phyloP scores from a whole-genome alignment of 805 yeast genomes.

The Kregervanrija pseudodelftensis region DNA sequence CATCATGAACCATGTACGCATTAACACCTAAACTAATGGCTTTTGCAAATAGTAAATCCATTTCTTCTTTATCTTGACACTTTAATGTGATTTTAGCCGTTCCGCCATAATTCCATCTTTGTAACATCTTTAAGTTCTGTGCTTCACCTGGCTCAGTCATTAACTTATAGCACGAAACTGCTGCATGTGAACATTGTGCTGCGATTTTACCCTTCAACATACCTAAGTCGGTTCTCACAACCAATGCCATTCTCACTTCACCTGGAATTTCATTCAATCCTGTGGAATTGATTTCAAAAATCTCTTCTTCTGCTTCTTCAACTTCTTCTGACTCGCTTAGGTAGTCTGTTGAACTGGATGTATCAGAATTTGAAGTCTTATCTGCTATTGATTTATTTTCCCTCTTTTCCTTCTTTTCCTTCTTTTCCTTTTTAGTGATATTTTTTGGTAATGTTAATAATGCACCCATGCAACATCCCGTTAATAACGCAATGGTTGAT shows the following conservation, averaged over 20 bases:
- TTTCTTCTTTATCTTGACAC: conserved; percentile 56
- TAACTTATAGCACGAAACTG: conserved; percentile 75
- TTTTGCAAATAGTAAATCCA: conserved; percentile 71
- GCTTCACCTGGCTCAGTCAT: conserved; percentile 47
- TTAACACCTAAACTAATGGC: conserved; percentile 78
- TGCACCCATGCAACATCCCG: conserved; percentile 26
- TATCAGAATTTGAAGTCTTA: conserved; percentile 6
- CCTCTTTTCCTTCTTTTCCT: not conserved
- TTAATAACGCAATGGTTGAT: conserved; percentile 20
- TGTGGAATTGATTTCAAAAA: conserved; percentile 50
- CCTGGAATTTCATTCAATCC: conserved; percentile 64
- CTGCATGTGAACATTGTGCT: conserved; percentile 98
- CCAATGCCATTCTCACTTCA: conserved; percentile 78
- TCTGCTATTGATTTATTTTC: not conserved
- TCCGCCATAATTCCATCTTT: conserved; percentile 76
- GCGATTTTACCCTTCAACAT: conserved; percentile 96
- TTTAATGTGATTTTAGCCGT: conserved; percentile 92
- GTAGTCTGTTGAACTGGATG: conserved; percentile 20
- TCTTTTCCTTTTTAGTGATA: not conserved
- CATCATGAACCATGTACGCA: conserved; percentile 82
- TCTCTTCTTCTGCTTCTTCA: conserved; percentile 31
- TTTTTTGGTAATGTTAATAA: conserved; percentile 14
- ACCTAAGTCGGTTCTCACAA: conserved; percentile 79
- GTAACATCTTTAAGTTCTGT: conserved; percentile 55
- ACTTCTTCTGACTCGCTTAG: conserved; percentile 23